Evolutionary conservation across 495 filamentous ascomycete species (phyloP).

Genomic region (Poronia punctata): DNA sequence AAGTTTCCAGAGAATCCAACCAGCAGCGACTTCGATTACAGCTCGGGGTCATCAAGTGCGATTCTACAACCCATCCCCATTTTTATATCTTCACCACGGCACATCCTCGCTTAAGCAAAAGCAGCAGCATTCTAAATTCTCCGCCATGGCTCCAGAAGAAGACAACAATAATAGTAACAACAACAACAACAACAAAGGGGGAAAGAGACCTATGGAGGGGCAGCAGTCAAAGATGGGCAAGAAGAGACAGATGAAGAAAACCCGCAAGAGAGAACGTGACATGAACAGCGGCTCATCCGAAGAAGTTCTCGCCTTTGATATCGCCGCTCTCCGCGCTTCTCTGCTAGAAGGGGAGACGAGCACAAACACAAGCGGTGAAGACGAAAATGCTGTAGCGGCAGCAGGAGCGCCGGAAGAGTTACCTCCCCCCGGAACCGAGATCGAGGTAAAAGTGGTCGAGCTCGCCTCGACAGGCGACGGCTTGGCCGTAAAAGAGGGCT

Average conservation of each 20-base stretch:
- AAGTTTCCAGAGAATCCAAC: background rate
- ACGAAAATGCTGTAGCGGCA: conserved; percentile 6
- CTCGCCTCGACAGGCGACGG: conserved; percentile 90
- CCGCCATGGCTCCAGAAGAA: background rate
- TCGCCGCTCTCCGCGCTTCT: conserved; percentile 55
- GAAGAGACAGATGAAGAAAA: conserved; percentile 37
- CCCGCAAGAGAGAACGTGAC: conserved; percentile 39
- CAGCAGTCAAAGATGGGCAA: conserved; percentile 7
- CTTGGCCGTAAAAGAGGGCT: conserved; percentile 58
- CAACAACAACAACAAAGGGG: background rate
- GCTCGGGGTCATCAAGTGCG: too few relatives aligned
- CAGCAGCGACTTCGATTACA: too few relatives aligned
- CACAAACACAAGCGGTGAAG: conserved; percentile 20
- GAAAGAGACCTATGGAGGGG: conserved; percentile 1
- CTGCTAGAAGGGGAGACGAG: too few relatives aligned
- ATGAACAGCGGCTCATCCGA: conserved; percentile 55
- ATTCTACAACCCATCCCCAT: background rate
- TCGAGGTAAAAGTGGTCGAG: conserved; percentile 67
- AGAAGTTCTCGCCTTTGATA: conserved; percentile 67
- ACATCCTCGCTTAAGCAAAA: too few relatives aligned
- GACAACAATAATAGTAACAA: background rate
- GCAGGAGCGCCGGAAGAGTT: conserved; percentile 25
- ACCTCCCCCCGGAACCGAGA: conserved; percentile 64
- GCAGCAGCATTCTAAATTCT: too few relatives aligned
- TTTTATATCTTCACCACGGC: too few relatives aligned